phyloP scores from a whole-genome alignment of 2,329 filamentous ascomycete genomes.

The Sclerotinia subarctica region DNA sequence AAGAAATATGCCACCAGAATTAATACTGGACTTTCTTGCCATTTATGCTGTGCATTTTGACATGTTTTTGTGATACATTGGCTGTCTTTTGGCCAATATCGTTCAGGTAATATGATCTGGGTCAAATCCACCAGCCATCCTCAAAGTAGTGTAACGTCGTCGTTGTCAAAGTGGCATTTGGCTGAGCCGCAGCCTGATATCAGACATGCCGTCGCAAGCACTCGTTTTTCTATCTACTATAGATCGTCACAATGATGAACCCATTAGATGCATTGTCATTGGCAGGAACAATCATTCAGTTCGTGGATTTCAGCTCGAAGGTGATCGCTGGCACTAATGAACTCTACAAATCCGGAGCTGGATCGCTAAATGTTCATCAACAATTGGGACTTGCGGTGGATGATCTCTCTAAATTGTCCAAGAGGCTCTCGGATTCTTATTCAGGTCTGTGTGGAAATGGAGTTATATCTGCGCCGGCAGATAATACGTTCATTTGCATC shows the following conservation, averaged over 20 bases:
- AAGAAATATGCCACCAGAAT: neutral
- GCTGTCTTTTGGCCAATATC: neutral
- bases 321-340: slow-evolving; percentile 19
- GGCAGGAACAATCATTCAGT: slow-evolving; percentile 23
- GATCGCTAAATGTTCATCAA: slow-evolving; percentile 2
- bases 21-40: neutral
- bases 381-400: slow-evolving; percentile 15
- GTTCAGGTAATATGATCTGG: neutral
- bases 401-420: slow-evolving; percentile 9
- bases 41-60: neutral
- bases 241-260: slow-evolving; percentile 5
- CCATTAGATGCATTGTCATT: slow-evolving; percentile 19
- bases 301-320: slow-evolving; percentile 25
- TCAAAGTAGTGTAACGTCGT: neutral
- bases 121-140: neutral
- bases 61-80: neutral
- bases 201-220: neutral
- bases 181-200: neutral
- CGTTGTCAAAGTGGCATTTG: no score
- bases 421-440: slow-evolving; percentile 1
- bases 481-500: neutral
- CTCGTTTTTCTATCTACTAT: neutral
- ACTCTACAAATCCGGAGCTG: slow-evolving; percentile 20
- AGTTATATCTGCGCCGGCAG: neutral
- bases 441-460: neutral